Evolutionary conservation across 2,329 filamentous ascomycete genomes (phyloP), one percentile per base, ranked within the genome.

Genomic region (Xylaria polymorpha): DNA sequence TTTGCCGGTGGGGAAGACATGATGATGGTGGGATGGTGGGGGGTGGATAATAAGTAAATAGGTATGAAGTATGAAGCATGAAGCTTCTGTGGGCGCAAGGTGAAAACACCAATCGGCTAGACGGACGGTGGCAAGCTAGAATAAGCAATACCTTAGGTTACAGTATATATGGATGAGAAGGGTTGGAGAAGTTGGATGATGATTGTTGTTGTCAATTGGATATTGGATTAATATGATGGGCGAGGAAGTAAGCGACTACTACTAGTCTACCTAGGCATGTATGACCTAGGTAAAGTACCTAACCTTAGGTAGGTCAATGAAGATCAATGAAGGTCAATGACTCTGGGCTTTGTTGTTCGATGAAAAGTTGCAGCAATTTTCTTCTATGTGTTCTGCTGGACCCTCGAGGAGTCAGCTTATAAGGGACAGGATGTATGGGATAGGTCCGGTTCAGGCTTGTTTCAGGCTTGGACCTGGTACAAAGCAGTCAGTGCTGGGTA

Each of bases 1-100:
- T 72, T 64, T 37, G 63, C 68, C 29, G 72, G 71, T 37, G 74
- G 63, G 51, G 73, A 71, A 57, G 72, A 70, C 74, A 76, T 76
- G 65, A 50, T 70, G 14, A 32, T 61, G n/a, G 53, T 25, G 37
- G 9, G 5, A 14, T 29, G 37, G 14, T 43, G 44, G 22, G 32
- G 55, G 67, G 50, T 25, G 63, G 59, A 61, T 15, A 15, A 35
- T 12, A 35, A 46, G 8, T 25, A 29, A 44, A 55, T 25, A 53
- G 43, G 15, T 18, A 44, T 18, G 14, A 44, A 44, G 2, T 18
- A 44, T 7, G 10, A 22, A 25, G 46, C 46, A 25, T 50, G 20
- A 41, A 41, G 20, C 18, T 18, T 48, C 43, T 53, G 41, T 20
- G 53, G 14, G 39, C n/a, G 44, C 55, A 58, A 58, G 18, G 55